phyloP scores from a whole-genome alignment of 345 rosid species.

The Xanthoceras sorbifolium region DNA sequence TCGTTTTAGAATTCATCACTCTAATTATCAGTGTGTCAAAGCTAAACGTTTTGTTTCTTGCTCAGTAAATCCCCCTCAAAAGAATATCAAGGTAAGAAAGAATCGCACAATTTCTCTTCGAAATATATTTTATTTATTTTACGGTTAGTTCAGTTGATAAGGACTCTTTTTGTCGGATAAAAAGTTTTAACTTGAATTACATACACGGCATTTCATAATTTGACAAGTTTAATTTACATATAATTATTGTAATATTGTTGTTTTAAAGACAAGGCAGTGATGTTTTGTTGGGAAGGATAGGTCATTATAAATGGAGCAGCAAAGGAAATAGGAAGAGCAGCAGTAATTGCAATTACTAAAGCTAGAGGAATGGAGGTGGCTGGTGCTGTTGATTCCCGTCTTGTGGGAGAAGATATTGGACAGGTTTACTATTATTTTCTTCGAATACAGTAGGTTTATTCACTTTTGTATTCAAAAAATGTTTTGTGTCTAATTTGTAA shows the following conservation, averaged over 20 bases:
- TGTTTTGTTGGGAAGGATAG: constrained; percentile 28
- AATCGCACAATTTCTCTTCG: too few species aligned
- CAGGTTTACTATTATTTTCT: constrained; percentile 41
- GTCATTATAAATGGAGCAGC: constrained; percentile 90
- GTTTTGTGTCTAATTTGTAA: too few species aligned
- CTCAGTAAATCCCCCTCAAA: constrained; percentile 74
- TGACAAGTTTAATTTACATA: too few species aligned
- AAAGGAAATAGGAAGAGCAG: constrained; percentile 91
- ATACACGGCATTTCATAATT: too few species aligned
- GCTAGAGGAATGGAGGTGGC: constrained; percentile 97
- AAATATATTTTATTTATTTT: too few species aligned
- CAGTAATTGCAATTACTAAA: constrained; percentile 77
- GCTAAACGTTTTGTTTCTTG: constrained; percentile 51
- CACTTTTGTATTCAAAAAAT: too few species aligned
- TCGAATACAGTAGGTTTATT: too few species aligned
- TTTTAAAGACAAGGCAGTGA: neutral
- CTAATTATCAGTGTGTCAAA: constrained; percentile 29
- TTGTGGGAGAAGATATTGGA: constrained; percentile 84
- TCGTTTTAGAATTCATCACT: constrained; percentile 28
- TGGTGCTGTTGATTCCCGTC: constrained; percentile 80
- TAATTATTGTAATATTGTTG: neutral
- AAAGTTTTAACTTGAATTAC: too few species aligned
- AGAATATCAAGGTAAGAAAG: constrained; percentile 68
- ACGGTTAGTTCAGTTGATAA: neutral
- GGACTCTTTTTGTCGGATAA: neutral